These are phyloP conservation scores for Geotrichum klebahnii DNA, from an alignment of 1,139 yeast species.

Conservation along the genomic window DNA sequence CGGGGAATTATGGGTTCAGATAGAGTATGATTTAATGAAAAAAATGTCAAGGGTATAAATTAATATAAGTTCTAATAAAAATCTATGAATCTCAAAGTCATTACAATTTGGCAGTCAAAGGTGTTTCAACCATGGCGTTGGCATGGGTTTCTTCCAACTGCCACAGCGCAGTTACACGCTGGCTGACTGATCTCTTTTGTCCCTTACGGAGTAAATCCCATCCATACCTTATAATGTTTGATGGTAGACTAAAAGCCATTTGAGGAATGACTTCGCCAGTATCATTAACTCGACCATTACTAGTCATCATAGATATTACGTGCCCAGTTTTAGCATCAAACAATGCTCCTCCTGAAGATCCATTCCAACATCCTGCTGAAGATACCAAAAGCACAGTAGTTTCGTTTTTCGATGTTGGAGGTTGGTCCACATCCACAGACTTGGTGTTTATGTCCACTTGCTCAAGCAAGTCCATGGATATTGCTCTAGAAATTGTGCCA, in stretches of 20 bases:
- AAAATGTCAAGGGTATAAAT: too few species aligned
- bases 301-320: constrained; percentile 57
- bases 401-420: neutral
- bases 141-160: constrained; percentile 20
- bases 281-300: constrained; percentile 50
- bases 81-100: too few species aligned
- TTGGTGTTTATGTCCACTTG: constrained; percentile 8
- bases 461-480: constrained; percentile 24
- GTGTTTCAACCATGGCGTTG: constrained; percentile 14
- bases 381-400: constrained; percentile 46
- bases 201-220: constrained; percentile 25
- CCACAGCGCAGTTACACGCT: constrained; percentile 17
- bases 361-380: constrained; percentile 70
- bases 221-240: constrained; percentile 32
- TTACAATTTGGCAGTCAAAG: constrained; percentile 12
- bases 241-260: constrained; percentile 47
- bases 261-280: constrained; percentile 46
- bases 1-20: too few species aligned
- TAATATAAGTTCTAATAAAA: too few species aligned
- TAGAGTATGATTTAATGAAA: too few species aligned
- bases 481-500: constrained; percentile 45
- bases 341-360: constrained; percentile 71
- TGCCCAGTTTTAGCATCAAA: constrained; percentile 38
- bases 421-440: constrained; percentile 7
- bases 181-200: constrained; percentile 7